phyloP scores from a whole-genome alignment of 108 stramenopile genomes.

The Mediolabrus comicus region DNA sequence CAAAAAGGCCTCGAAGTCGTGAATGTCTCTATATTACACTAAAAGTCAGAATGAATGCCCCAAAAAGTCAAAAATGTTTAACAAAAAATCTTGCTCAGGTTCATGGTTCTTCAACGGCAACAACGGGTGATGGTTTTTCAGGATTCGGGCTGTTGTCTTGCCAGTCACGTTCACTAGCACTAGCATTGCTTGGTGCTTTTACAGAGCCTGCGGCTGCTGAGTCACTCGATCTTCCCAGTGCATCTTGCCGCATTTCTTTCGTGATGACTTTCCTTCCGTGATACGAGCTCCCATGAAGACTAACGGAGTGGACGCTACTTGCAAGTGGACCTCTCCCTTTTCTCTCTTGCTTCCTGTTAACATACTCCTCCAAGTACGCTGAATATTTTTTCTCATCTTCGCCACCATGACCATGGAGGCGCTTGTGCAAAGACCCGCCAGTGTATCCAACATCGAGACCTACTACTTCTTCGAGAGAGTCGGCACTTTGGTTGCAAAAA shows the following conservation, averaged over 20 bases:
- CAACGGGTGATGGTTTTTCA: not conserved
- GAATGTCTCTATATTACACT: too few relatives aligned
- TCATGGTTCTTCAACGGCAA: not conserved
- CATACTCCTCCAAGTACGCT: conserved; percentile 27
- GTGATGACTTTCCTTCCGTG: not conserved
- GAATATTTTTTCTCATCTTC: conserved; percentile 7
- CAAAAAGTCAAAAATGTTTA: too few relatives aligned
- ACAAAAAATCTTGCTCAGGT: not conserved
- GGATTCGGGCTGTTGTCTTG: not conserved
- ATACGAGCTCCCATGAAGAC: not conserved
- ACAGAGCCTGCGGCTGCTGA: not conserved
- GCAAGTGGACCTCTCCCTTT: not conserved
- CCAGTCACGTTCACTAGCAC: not conserved
- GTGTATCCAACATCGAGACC: conserved; percentile 71
- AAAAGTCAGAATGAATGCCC: too few relatives aligned
- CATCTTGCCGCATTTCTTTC: not conserved
- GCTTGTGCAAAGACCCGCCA: conserved; percentile 36
- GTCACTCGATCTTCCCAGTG: too few relatives aligned
- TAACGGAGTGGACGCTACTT: not conserved
- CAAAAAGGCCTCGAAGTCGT: too few relatives aligned
- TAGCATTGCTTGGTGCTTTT: not conserved
- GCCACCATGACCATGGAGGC: conserved; percentile 15
- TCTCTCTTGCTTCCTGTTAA: conserved; percentile 20
- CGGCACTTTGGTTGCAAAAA: conserved; percentile 37
- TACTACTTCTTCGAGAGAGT: conserved; percentile 71